A percentile compares a stretch with the other conserved stretches of the same genome.
phyloP scores from a whole-genome alignment of 2,329 filamentous ascomycete genomes.

The Penicillium sp. region DNA sequence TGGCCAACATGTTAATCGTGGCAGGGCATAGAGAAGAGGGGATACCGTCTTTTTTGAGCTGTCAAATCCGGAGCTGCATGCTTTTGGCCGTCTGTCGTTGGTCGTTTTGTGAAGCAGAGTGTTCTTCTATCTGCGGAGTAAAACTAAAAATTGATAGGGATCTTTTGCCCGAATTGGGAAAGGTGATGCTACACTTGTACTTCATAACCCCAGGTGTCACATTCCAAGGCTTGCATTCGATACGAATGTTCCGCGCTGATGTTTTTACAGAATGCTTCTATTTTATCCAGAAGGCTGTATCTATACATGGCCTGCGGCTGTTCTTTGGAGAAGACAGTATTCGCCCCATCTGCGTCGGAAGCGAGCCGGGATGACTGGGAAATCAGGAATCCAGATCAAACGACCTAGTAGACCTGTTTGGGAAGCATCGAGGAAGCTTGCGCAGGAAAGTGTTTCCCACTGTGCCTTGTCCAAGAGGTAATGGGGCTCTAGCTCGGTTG shows the following conservation, averaged over 20 bases:
- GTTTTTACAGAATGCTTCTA: not conserved
- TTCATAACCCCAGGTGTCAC: not conserved
- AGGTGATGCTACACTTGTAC: constrained; percentile 21
- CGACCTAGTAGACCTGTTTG: constrained; percentile 72
- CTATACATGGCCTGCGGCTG: constrained; percentile 8
- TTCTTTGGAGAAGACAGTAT: constrained; percentile 75
- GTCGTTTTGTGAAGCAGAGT: not conserved
- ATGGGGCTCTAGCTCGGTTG: constrained; percentile 72
- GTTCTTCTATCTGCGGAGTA: constrained; percentile 10
- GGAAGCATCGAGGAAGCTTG: constrained; percentile 75
- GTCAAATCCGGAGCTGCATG: constrained; percentile 19
- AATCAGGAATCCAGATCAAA: constrained; percentile 76
- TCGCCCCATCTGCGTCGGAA: constrained; percentile 77
- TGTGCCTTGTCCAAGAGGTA: constrained; percentile 70
- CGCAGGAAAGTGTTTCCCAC: constrained; percentile 76
- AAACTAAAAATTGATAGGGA: constrained; percentile 27
- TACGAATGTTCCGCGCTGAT: not conserved
- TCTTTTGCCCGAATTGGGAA: constrained; percentile 39
- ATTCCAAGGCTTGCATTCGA: not conserved
- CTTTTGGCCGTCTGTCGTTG: not conserved
- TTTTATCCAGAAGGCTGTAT: not conserved
- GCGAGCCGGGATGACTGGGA: constrained; percentile 64
- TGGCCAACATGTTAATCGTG: not conserved
- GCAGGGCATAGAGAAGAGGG: not conserved
- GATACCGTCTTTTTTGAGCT: constrained; percentile 13